Evolutionary conservation across 192 early-diverging fungal genomes (phyloP), one percentile per base, ranked within the genome.

Genomic region (Coemansia aciculifera): DNA sequence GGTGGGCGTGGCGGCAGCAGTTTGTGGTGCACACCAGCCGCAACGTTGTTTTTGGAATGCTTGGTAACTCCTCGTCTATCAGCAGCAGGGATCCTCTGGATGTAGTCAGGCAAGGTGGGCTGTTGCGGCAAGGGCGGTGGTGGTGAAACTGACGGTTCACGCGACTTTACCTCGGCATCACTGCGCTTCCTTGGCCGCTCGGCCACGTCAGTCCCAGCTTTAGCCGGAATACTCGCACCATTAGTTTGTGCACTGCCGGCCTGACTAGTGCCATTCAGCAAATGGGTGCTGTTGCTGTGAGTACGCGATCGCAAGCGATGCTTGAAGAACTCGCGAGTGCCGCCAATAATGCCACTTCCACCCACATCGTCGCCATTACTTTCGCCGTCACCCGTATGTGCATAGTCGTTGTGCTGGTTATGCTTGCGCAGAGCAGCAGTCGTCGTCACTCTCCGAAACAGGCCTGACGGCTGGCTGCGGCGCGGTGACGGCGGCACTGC

Each of bases 281-380:
- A 17, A 7, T 57, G 12, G 17, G 54, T 27, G 44, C 44, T 66
- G 60, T 57, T 75, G 70, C 71, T 73, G 67, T 73, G 68, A 31
- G 74, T 77, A 24, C 79, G 79, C 9, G 79, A 39, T 15, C 79
- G 75, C 38, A 82, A 59, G 36, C 72, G 64, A 27, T 73, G 75
- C 67, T 72, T 77, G 42, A 82, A 73, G 37, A 77, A 82, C 19
- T 74, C 79, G 3, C 68, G 59, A 3, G 79, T 82, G 48, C 79
- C 79, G 46, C 79, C 79, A 21, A 82, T 59, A 4, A 77, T 68
- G 23, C 73, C 67, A 59, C 59, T 59, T 31, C 63, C 64, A 24
- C 42, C 42, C 13, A 23, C 19, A 38, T 65, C 67, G 34, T 44
- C 64, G 29, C 38, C 63, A 29, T 36, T 71, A 13, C 69, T 32